Evolutionary conservation across 169 alveolate species (phyloP), one percentile per base, ranked within the genome.

Genomic region (Plasmodium ovale): DNA sequence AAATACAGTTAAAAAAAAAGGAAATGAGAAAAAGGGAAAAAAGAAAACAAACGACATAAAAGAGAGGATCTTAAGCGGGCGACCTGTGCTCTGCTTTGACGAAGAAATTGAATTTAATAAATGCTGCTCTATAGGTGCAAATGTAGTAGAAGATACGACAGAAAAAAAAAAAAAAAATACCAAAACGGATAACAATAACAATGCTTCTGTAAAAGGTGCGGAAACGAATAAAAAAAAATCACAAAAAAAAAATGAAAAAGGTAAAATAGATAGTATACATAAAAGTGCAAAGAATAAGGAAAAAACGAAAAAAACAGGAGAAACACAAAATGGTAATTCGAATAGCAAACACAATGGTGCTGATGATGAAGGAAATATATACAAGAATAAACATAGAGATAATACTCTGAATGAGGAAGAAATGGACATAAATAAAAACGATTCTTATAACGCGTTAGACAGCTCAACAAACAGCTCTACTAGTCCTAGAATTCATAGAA

Each of bases 81-180:
- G 44, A 44, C 10, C 74, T 27, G 89, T 77, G 39, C 37, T 77
- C 12, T 77, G 69, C 60, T 77, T 77, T 35, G 89, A 77, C 16
- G 89, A 77, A 77, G 89, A 77, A 42, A 77, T 77, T 77, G 89
- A 62, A 44, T 77, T 77, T 68, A 59, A 77, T 68, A 49, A 77
- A 21, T 62, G 89, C 25, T n/a, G 72, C 44, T 25, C 67, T 23
- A 53, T 77, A 51, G 35, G 44, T 4, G 68, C 71, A 29, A 59
- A 62, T 44, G 16, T 23, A 2, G 53, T 33, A 35, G 56, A 54
- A 2, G 47, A 72, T 14, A 72, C 71, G 9, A 35, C 37, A 56
- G 72, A 31, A 72, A 42, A 39, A 19, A 62, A 64, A 25, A 77
- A 77, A 49, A 62, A 62, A 47, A 64, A 60, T n/a, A 0, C 39